Evolutionary conservation across 345 rosid genomes (phyloP), one percentile per base, ranked within the genome.

Genomic region (Psidium friedrichsthalianum): DNA sequence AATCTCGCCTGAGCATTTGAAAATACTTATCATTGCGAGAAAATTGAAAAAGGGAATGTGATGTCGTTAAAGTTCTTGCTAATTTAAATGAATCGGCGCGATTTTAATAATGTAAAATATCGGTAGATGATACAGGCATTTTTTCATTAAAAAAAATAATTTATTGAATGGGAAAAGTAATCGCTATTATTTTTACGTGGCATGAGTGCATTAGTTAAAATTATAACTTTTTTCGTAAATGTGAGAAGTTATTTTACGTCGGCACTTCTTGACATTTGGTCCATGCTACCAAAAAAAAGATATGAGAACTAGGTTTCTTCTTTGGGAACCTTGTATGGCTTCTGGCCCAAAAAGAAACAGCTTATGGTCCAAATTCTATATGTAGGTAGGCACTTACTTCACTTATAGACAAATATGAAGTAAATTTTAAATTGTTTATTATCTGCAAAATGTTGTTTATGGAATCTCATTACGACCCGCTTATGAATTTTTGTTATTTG

Each of bases 81-180:
- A 1, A 8, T 44, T 69, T 20, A 69, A 18, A 69, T 36, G 47
- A 36, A 69, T 18, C 78, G 36, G 32, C 5, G 2, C 1, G 22
- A 2, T 3, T 69, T 69, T 6, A 18, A 69, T 16, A 32, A 8
- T 18, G 47, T 69, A 69, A 69, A 69, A 8, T 0, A 69, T 32
- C 13, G 0, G 3, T 0, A 18, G 6, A 36, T 0, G 3, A 32
- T 36, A 36, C 3, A 16, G 13, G 21, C 2, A 18, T n/a, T 36
- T 69, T 3, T 16, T 3, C 1, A 5, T 16, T n/a, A n/a, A 42
- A 2, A 32, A 64, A 47, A 69, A 69, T 32, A 16, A 69, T 18
- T 36, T 69, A 32, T 18, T 8, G 24, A 32, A 21, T 8, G 47
- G 1, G 11, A 0, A 0, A 36, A 25, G 12, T 69, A 18, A 36